Percentiles rank a stretch among this genome's conserved stretches.
Conservation (phyloP, 495 filamentous ascomycete species). For the Choiromyces venosus region DNA sequence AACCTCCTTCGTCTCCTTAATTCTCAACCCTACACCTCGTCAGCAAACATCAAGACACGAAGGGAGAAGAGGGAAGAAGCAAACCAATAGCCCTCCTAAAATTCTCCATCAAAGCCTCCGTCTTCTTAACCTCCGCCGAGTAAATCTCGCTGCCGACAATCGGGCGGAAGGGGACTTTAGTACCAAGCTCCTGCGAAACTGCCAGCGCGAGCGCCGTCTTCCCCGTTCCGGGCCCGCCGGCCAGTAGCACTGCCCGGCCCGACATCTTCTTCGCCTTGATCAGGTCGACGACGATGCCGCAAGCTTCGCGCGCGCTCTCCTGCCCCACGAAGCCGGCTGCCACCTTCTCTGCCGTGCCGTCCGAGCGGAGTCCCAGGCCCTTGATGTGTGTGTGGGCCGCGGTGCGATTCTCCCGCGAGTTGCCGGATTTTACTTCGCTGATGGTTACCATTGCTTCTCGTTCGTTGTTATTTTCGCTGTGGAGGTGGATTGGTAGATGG, state of each 20-base stretch:
- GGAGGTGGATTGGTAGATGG: background rate
- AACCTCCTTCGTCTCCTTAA: slow-evolving; percentile 97
- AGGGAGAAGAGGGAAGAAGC: slow-evolving; percentile 14
- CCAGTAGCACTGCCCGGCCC: slow-evolving; percentile 84
- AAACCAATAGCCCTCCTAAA: slow-evolving; percentile 89
- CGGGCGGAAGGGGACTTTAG: slow-evolving; percentile 94
- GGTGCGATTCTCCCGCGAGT: slow-evolving; percentile 89
- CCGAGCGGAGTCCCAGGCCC: slow-evolving; percentile 73
- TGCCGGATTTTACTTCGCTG: slow-evolving; percentile 83
- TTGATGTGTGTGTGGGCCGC: slow-evolving; percentile 97
- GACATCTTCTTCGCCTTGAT: slow-evolving; percentile 96
- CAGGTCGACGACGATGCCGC: slow-evolving; percentile 89
- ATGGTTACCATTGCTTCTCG: slow-evolving; percentile 72
- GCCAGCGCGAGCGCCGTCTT: slow-evolving; percentile 95
- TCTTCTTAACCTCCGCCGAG: slow-evolving; percentile 97
- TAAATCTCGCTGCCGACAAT: slow-evolving; percentile 97
- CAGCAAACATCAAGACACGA: background rate
- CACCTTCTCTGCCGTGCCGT: slow-evolving; percentile 73
- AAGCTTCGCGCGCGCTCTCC: slow-evolving; percentile 81
- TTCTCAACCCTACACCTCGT: slow-evolving; percentile 59
- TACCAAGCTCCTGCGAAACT: slow-evolving; percentile 90
- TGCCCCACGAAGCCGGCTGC: slow-evolving; percentile 85
- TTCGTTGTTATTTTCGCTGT: background rate
- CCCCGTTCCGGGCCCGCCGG: slow-evolving; percentile 87
- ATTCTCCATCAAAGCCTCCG: slow-evolving; percentile 96